Conservation (phyloP, 2,329 filamentous ascomycete species). For the Thermomyces lanuginosus region DNA sequence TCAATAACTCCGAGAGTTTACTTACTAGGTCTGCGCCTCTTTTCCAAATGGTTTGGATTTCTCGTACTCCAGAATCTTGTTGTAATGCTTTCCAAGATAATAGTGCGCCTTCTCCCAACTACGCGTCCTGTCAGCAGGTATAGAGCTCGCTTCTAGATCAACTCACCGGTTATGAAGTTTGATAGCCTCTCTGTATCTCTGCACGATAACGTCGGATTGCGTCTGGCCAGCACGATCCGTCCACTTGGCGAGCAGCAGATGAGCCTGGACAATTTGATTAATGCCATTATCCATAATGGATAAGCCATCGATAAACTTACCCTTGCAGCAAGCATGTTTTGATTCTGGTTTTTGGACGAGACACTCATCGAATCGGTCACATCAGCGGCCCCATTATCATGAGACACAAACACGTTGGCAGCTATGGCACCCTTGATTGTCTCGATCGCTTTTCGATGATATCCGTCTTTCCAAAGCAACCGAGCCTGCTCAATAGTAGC, state of each 20-base stretch:
- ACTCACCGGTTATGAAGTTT: constrained; percentile 23
- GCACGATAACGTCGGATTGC: constrained; percentile 60
- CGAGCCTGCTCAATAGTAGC: constrained; percentile 90
- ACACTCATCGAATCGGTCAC: no score
- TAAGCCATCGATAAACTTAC: constrained; percentile 11
- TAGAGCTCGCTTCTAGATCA: no score
- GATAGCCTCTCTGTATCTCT: constrained; percentile 64
- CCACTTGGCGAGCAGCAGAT: constrained; percentile 89
- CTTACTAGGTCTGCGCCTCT: constrained; percentile 53
- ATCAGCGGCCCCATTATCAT: no score
- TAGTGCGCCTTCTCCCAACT: constrained; percentile 97
- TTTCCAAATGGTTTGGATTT: constrained; percentile 59
- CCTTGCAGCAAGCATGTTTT: constrained; percentile 36
- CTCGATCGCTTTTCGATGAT: constrained; percentile 89
- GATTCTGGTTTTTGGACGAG: no score
- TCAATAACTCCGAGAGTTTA: constrained; percentile 1
- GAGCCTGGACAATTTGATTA: constrained; percentile 47
- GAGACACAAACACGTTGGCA: constrained; percentile 53
- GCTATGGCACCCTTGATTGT: constrained; percentile 74
- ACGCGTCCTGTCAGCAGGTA: no score
- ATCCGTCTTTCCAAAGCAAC: constrained; percentile 80
- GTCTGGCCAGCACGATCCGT: constrained; percentile 89
- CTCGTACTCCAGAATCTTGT: constrained; percentile 84
- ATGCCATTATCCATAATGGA: constrained; percentile 1
- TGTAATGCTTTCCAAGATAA: constrained; percentile 91